Evolutionary conservation across 2,329 filamentous ascomycete genomes (phyloP), one percentile per base, ranked within the genome.

Genomic region (Fusarium brachygibbosum): DNA sequence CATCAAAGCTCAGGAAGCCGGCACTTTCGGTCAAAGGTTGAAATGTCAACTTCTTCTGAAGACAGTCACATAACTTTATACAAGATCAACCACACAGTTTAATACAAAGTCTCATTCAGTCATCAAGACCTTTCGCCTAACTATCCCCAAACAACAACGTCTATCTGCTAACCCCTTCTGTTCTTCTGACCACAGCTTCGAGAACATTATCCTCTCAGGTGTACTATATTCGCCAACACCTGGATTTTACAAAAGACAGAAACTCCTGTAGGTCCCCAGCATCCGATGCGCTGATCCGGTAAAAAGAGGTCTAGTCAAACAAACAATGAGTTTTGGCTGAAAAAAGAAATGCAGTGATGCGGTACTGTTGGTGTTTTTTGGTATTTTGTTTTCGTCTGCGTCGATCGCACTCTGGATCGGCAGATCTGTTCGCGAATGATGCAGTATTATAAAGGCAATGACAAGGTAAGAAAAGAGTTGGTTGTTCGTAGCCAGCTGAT

Each of bases 41-140:
- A 14, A 29, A 10, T n/a, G 4, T 6, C 42, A 16, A 23, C 9
- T 17, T 28, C 9, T 28, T 11, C 42, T 45, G 6, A 6, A 51
- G 5, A 37, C 6, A 21, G 21, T 29, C 23, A 29, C 34, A 51
- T 38, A 40, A 35, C 14, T 38, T 38, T 10, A 28, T 19, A 8
- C 56, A 53, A 19, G 7, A 9, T 8, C 25, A 29, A 28, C 29
- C 28, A 28, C 23, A 53, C 41, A 66, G 51, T 58, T 58, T 69
- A 59, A 57, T 69, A 65, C 59, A 54, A 70, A 69, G 63, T 74
- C 48, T 75, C 73, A 75, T 75, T 75, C 71, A 75, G 49, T 75
- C 73, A 66, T 75, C 70, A 75, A 64, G 68, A 66, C 58, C 58
- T 40, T 51, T 58, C 58, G 44, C 55, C 63, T 54, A 65, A 72